Evolutionary conservation across 1,284 basidiomycete genomes (phyloP), one percentile per base, ranked within the genome.

Genomic region (Ganoderma resinaceum): DNA sequence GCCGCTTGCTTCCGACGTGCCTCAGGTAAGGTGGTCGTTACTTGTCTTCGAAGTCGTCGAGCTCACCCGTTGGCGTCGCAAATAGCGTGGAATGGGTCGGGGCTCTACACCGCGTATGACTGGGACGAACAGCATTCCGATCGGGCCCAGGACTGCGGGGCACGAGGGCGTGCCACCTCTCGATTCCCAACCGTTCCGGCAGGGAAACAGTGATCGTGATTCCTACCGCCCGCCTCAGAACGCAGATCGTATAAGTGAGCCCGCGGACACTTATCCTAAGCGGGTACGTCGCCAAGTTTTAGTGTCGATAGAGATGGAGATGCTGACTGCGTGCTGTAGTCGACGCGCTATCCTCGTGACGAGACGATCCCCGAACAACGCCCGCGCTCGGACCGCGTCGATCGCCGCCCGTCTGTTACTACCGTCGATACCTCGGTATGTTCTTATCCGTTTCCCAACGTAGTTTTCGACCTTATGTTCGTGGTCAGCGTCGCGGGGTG

Each of bases 401-500:
- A 46, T n/a, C 67, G 66, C 29, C 71, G 67, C 23, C 35, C 46
- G 5, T 71, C 67, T 7, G 55, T 70, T 38, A 58, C 43, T 12
- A 52, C 61, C 43, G 61, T 62, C n/a, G 71, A 65, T 8, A 26
- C 64, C 29, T 35, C 43, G 38, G 71, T 72, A 66, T 20, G 70
- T 67, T 37, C 20, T 49, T 57, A n/a, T 61, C 29, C 7, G 53
- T 26, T 20, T 42, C 58, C 18, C 5, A 37, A 14, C 18, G 26
- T 38, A 55, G 20, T 59, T 16, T 14, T 42, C 52, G 0, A 18
- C 8, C n/a, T 59, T 3, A 38, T 20, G 2, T 58, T 31, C 40
- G 23, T 49, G 12, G 49, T 29, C 38, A 72, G 71, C 65, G 65
- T 16, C 43, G 57, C 31, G 65, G 68, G 33, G 66, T n/a, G 6